Percentiles rank a stretch among this genome's conserved stretches.
Conservation (phyloP, 345 rosid species). For the Citrus hindsii region DNA sequence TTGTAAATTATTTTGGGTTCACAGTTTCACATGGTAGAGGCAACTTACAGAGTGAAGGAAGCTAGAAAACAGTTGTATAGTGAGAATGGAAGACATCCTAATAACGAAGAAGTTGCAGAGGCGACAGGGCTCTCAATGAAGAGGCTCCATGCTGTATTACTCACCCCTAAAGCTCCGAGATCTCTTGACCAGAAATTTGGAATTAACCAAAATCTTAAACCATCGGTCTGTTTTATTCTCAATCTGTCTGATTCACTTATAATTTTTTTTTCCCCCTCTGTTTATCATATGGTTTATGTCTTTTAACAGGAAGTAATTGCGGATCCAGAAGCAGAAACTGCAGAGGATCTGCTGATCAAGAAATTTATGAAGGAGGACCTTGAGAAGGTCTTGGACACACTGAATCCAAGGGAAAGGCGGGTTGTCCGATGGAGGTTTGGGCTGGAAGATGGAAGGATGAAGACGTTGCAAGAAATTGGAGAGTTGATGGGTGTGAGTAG, state of each 20-base stretch:
- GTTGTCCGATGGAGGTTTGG: conserved; percentile 90
- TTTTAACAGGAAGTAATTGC: conserved; percentile 72
- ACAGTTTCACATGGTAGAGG: conserved; percentile 97
- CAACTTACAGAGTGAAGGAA: conserved; percentile 84
- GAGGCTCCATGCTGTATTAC: conserved; percentile 69
- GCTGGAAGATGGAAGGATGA: conserved; percentile 83
- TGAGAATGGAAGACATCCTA: conserved; percentile 68
- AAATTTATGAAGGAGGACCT: conserved; percentile 83
- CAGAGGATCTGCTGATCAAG: conserved; percentile 66
- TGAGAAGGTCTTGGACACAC: conserved; percentile 68
- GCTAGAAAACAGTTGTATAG: conserved; percentile 71
- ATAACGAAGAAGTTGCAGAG: conserved; percentile 80
- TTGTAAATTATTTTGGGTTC: conserved; percentile 8
- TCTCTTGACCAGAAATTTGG: conserved; percentile 94
- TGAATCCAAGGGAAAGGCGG: conserved; percentile 69
- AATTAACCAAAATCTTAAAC: conserved; percentile 71
- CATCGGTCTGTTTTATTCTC: conserved; percentile 45
- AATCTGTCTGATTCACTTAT: not conserved
- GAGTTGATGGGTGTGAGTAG: conserved; percentile 81
- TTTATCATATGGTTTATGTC: conserved; percentile 1
- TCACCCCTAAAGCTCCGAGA: conserved; percentile 75
- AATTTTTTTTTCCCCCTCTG: not conserved
- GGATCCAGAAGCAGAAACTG: conserved; percentile 70
- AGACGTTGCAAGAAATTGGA: conserved; percentile 91
- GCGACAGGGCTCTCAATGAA: conserved; percentile 91